Base-by-base conservation (phyloP, 495 filamentous ascomycete species). In the Penicillium canariense region DNA sequence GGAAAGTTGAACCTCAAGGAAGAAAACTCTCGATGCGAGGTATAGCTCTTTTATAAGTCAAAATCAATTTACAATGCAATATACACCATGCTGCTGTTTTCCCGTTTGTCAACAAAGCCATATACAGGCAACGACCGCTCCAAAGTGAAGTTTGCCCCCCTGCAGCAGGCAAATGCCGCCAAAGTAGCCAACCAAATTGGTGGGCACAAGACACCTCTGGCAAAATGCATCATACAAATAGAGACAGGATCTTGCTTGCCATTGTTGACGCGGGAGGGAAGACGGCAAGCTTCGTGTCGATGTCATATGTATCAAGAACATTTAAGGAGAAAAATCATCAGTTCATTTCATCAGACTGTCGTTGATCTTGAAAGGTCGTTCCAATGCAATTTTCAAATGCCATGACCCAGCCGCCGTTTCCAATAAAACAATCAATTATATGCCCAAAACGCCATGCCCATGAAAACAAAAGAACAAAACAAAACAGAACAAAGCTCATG, bases 271-370 rank as follows among this genome's bases (percentile, higher is more conserved):
- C 4, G 18, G n/a, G 9, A 10, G 3, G 35, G 17, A 0, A 9
- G 0, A 3, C 22, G 18, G 35, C 17, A 10, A 5, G 20, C n/a
- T n/a, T n/a, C 17, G 14, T 18, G 5, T 12, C 0, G 17, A 39
- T 18, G n/a, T n/a, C n/a, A n/a, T n/a, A n/a, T n/a, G 14, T 20
- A 11, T 0, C 4, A 22, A 39, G 2, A 22, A 6, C 5, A n/a
- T 15, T n/a, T 11, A 11, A 22, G 18, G 9, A 39, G 7, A 39
- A 39, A 8, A 56, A 58, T 63, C 63, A 58, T 66, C 48, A 65
- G 48, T 55, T 66, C 63, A 59, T 66, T 63, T 39, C 56, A 50
- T 39, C 52, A 53, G 38, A 38, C 56, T 50, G 58, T 52, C 56
- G 44, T 59, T 27, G 44, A 36, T 51, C 59, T 48, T 55, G 15